Evolutionary conservation across 805 yeast genomes (phyloP), one percentile per base, ranked within the genome.

Genomic region (Zygotorulaspora danielsina): DNA sequence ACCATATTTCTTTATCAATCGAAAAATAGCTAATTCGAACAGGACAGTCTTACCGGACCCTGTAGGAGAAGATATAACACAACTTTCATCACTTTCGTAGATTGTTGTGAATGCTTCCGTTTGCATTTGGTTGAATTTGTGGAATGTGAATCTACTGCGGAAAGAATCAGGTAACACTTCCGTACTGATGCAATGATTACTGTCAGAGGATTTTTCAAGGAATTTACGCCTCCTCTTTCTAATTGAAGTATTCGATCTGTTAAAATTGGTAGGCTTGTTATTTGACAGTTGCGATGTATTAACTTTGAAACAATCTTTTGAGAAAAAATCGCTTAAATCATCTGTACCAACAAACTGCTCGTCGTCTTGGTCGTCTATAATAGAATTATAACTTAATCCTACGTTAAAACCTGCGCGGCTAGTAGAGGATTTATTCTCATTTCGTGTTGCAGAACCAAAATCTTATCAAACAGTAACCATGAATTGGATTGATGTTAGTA

Each of bases 11-110:
- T 56, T 59, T 16, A 67, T 50, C 6, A 64, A 54, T 28, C 65
- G 54, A 16, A 73, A 43, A 2, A 76, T 72, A 0, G 79, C 78
- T 28, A 76, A 50, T 50, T 76, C 81, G 49, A 74, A 74, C 4
- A 76, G 52, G 0, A 69, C 78, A 0, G 81, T 75, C 46, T 76
- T 76, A 0, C 82, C 81, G 0, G 81, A 75, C 0, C 81, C 81
- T 0, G 81, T 74, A 1, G 82, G 81, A 4, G 81, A 63, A 28
- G 76, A 66, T 7, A 76, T 59, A 3, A 76, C 72, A 46, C 72
- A 69, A 42, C 73, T 76, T 20, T 56, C 47, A 12, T 56, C 50
- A 2, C 51, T 36, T 4, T 61, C 46, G 47, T 66, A 76, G 4
- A 76, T 41, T 1, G 38, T 19, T 2, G 55, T 39, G 42, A 71